Conservation (phyloP, 2,329 filamentous ascomycete species). For the Penicillium expansum region DNA sequence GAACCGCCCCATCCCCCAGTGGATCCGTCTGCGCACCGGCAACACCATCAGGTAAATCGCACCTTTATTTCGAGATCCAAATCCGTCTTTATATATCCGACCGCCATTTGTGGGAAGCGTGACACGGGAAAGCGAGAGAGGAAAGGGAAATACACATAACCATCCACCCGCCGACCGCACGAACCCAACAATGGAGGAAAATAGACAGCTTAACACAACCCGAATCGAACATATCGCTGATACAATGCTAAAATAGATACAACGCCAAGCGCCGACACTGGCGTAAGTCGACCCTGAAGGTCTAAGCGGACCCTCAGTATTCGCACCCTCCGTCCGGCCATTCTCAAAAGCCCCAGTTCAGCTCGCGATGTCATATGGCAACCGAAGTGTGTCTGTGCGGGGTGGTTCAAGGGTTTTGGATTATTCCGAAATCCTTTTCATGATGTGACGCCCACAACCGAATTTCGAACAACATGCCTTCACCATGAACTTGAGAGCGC, state of each 20-base stretch:
- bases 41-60: conserved; percentile 96
- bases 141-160: background rate
- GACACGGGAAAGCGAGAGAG: conserved; percentile 2
- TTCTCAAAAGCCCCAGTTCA: conserved; percentile 26
- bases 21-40: conserved; percentile 96
- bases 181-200: conserved; percentile 2
- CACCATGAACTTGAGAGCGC: conserved; percentile 19
- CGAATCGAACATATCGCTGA: conserved; percentile 4
- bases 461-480: conserved; percentile 11
- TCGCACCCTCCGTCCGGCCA: conserved; percentile 45
- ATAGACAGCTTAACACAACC: background rate
- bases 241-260: conserved; percentile 65
- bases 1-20: conserved; percentile 99
- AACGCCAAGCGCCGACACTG: conserved; percentile 99
- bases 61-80: conserved; percentile 12
- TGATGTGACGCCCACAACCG: conserved; percentile 19
- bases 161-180: conserved; percentile 4
- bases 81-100: background rate
- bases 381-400: conserved; percentile 20
- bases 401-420: conserved; percentile 21
- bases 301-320: conserved; percentile 61
- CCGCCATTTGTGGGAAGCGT: conserved; percentile 3
- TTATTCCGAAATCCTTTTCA: conserved; percentile 23
- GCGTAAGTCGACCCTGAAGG: conserved; percentile 99
- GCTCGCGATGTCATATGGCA: conserved; percentile 25